Base-by-base conservation (phyloP, 805 yeast genomes). In the Metschnikowia continentalis region DNA sequence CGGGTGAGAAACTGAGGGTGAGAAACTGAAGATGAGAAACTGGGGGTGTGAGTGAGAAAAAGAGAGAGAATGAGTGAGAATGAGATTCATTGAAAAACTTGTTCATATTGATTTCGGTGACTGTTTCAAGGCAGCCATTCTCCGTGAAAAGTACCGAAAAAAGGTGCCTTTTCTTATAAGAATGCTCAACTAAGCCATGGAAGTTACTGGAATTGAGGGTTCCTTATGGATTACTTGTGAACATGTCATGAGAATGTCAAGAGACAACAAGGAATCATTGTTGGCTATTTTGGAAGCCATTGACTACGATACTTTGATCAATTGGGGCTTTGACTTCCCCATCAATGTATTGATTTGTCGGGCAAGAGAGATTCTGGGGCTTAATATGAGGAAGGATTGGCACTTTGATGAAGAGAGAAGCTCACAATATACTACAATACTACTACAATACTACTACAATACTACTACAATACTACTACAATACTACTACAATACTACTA, bases 31-130 rank as follows among this genome's bases (percentile, higher is more conserved):
- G 19, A 3, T 17, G 19, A 17, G 19, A 17, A 17, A 17, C 19
- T 17, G 19, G 2, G 19, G 19, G 19, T 17, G 19, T 17, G 19
- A 17, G 19, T 17, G 19, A 17, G 19, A 17, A 17, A 17, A 17
- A 17, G 19, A 17, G 19, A 17, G 19, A 17, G 19, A 17, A 17
- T 2, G 2, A 17, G 19, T 2, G 19, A 17, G 19, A 17, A 17
- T 17, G 19, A 17, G 97, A 55, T 81, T 86, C 46, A 90, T 97
- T 0, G 99, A 99, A 54, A 90, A 92, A 63, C 96, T 94, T 47
- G 81, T 94, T 36, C 99, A 94, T 65, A 92, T 94, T 69, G 99
- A 94, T 76, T 94, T 92, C 70, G 99, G 99, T 58, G 99, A 94
- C 66, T 94, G 99, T 79, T 94, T 94, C 63, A 99, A 94, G 66